These are phyloP conservation scores for Cyclostephanos invisitatus DNA, from an alignment of 108 stramenopile genomes.

Conservation along the genomic window DNA sequence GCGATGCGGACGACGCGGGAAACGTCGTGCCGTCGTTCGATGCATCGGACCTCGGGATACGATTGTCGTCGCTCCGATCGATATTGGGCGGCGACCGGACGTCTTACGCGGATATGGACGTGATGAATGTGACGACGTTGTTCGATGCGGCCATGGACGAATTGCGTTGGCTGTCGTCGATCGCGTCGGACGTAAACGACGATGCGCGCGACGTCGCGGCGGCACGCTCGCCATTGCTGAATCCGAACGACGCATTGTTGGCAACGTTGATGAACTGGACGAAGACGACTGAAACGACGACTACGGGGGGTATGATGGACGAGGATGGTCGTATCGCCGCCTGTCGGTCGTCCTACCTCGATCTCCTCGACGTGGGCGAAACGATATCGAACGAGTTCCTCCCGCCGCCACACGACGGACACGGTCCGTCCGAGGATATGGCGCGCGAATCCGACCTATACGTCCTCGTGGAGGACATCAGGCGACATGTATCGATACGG, in stretches of 20 bases:
- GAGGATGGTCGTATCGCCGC: background rate
- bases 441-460: constrained; percentile 48
- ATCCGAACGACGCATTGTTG: constrained; percentile 19
- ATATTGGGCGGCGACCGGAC: constrained; percentile 20
- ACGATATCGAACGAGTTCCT: constrained; percentile 21
- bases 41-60: background rate
- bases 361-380: background rate
- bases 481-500: constrained; percentile 18
- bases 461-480: constrained; percentile 21
- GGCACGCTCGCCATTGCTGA: constrained; percentile 22
- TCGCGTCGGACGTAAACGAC: constrained; percentile 3
- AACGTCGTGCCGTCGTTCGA: background rate
- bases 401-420: background rate
- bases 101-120: constrained; percentile 24
- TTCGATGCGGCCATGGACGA: constrained; percentile 8
- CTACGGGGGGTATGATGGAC: background rate
- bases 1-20: background rate
- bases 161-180: constrained; percentile 13
- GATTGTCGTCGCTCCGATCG: constrained; percentile 2
- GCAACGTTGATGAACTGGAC: background rate
- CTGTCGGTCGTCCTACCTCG: constrained; percentile 26
- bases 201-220: background rate
- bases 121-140: background rate
- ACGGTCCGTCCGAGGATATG: constrained; percentile 13
- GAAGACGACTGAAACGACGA: no score